Conservation (phyloP, 352 stramenopile species). For the Thraustotheca clavata region DNA sequence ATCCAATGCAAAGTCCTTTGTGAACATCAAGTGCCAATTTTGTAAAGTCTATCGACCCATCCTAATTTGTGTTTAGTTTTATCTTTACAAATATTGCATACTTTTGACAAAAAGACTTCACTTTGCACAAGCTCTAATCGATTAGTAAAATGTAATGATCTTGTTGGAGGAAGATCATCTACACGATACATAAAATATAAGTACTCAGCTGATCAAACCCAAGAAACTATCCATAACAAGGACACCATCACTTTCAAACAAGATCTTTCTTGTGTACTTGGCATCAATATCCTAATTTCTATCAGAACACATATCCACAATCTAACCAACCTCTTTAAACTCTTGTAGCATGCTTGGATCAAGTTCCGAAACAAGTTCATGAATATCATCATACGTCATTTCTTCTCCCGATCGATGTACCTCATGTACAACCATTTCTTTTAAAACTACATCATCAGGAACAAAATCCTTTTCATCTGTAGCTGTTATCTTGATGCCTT, state of each 20-base stretch:
- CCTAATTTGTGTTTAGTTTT: too few relatives aligned
- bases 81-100: background rate
- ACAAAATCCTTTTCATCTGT: background rate
- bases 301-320: background rate
- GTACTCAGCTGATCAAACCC: background rate
- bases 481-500: constrained; percentile 37
- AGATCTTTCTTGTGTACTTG: constrained; percentile 45
- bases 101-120: constrained; percentile 36
- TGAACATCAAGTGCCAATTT: constrained; percentile 57
- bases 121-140: constrained; percentile 64
- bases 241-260: constrained; percentile 43
- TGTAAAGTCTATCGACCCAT: constrained; percentile 30
- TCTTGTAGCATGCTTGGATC: constrained; percentile 7
- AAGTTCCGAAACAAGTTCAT: constrained; percentile 49
- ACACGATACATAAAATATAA: background rate
- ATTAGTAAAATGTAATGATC: constrained; percentile 68
- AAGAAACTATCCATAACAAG: constrained; percentile 58
- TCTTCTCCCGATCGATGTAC: constrained; percentile 68
- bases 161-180: constrained; percentile 28
- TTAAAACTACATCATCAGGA: constrained; percentile 47
- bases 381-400: constrained; percentile 57
- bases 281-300: constrained; percentile 36
- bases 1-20: constrained; percentile 39
- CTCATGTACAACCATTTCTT: constrained; percentile 54
- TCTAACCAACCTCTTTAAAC: background rate